Base-by-base conservation (phyloP, 768 basidiomycete species). In the Panaeolus cyanescens region DNA sequence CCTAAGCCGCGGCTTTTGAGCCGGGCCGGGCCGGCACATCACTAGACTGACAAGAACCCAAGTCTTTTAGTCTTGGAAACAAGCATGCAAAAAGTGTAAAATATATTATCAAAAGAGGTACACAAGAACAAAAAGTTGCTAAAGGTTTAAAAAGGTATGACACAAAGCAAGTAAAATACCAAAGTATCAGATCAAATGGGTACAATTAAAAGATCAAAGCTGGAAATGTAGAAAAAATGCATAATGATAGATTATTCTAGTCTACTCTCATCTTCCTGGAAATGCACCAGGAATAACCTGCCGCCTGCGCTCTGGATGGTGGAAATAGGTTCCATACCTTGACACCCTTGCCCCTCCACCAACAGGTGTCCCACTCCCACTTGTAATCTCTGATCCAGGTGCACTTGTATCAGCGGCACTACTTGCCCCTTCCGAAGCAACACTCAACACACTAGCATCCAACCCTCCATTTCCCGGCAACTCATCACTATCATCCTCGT, bases 281-380 rank as follows among this genome's bases (percentile, higher is more conserved):
- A 89, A 89, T 3, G 86, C 87, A 4, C 88, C 89, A 4, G 88
- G 89, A 60, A 89, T 78, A 0, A 73, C 68, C 63, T 82, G 80
- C 67, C 80, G 80, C 61, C 87, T 78, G 63, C 85, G 76, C 68
- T 95, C 93, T 0, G 93, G 93, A 72, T 93, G 93, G 71, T 93
- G 93, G 65, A 89, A 94, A 67, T 93, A 93, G 28, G 91, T 93
- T 32, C 85, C 83, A 71, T 92, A 89, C 30, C 90, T 78, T 64
- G 84, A 87, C 59, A 77, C 71, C 60, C 80, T 69, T 17, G 19
- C 45, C 3, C 45, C 45, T 50, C n/a, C n/a, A n/a, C 22, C 45
- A 30, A 50, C 45, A 6, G 45, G 45, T 50, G 45, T 50, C 15
- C 10, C 45, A 28, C 8, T 28, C 25, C 45, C 25, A 20, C 45